phyloP scores from a whole-genome alignment of 768 basidiomycete genomes.

The Boletus coccyginus region DNA sequence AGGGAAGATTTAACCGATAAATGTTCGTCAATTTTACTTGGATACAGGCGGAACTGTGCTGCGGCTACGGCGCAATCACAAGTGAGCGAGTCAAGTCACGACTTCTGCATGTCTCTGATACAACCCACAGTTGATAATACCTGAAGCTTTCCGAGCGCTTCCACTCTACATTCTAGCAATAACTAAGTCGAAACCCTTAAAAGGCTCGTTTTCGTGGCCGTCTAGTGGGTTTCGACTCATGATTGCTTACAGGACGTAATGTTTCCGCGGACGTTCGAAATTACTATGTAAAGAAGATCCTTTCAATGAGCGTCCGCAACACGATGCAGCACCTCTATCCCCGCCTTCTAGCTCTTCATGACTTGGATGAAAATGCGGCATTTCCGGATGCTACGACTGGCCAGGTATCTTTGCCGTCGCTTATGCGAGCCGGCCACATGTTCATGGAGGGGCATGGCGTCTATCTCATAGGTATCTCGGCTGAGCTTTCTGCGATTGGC shows the following conservation, averaged over 20 bases:
- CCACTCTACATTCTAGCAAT: conserved; percentile 80
- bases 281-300: conserved; percentile 74
- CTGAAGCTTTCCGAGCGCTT: conserved; percentile 86
- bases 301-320: conserved; percentile 63
- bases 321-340: conserved; percentile 86
- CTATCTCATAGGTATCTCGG: conserved; percentile 80
- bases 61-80: conserved; percentile 73
- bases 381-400: conserved; percentile 62
- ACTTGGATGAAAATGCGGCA: conserved; percentile 68
- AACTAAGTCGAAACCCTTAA: conserved; percentile 88
- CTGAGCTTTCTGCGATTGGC: conserved; percentile 11
- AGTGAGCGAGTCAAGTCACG: conserved; percentile 40
- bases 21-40: conserved; percentile 76
- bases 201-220: conserved; percentile 52
- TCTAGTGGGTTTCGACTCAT: conserved; percentile 4
- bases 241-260: conserved; percentile 55
- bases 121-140: conserved; percentile 74
- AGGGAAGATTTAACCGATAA: conserved; percentile 82
- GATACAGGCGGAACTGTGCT: conserved; percentile 88
- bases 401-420: conserved; percentile 62
- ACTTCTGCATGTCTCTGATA: conserved; percentile 6
- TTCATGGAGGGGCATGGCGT: conserved; percentile 90
- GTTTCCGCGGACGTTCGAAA: conserved; percentile 95
- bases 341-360: conserved; percentile 82
- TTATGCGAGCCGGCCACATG: conserved; percentile 78